These are phyloP conservation scores for Neoascochyta sp. DNA, from an alignment of 2,329 filamentous ascomycete species.

Conservation along the genomic window DNA sequence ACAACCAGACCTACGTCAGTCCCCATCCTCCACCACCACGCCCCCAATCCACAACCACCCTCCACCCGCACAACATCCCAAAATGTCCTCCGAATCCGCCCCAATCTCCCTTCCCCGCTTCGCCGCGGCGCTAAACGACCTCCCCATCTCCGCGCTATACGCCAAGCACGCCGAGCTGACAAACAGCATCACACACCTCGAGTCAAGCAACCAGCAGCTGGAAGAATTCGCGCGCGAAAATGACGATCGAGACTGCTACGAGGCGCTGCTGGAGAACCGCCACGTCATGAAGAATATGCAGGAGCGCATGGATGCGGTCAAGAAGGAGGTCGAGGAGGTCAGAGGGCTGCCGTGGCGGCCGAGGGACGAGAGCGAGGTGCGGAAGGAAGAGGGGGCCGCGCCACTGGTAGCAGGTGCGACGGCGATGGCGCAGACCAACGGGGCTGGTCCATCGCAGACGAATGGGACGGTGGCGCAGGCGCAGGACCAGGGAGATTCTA, in stretches of 20 bases:
- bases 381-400: slow-evolving; percentile 6
- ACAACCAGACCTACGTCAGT: no score
- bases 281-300: slow-evolving; percentile 65
- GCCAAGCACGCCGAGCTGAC: slow-evolving; percentile 72
- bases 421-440: no score
- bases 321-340: slow-evolving; percentile 60
- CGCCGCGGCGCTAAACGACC: slow-evolving; percentile 62
- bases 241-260: slow-evolving; percentile 67
- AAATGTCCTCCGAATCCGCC: slow-evolving; percentile 59
- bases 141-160: slow-evolving; percentile 64
- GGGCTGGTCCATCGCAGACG: slow-evolving; percentile 1
- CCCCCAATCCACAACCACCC: not conserved
- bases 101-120: slow-evolving; percentile 63
- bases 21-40: no score
- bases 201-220: slow-evolving; percentile 70
- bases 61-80: slow-evolving; percentile 2
- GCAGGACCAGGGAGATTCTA: slow-evolving; percentile 1
- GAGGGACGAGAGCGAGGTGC: slow-evolving; percentile 16
- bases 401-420: not conserved
- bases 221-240: slow-evolving; percentile 53
- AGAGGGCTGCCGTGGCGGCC: slow-evolving; percentile 53
- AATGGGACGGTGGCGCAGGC: not conserved
- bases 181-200: slow-evolving; percentile 70
- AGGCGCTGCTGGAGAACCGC: slow-evolving; percentile 71
- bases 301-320: slow-evolving; percentile 61